A percentile compares a stretch with the other conserved stretches of the same genome.
phyloP scores from a whole-genome alignment of 441 rosid genomes.

The Erysimum cheiri region DNA sequence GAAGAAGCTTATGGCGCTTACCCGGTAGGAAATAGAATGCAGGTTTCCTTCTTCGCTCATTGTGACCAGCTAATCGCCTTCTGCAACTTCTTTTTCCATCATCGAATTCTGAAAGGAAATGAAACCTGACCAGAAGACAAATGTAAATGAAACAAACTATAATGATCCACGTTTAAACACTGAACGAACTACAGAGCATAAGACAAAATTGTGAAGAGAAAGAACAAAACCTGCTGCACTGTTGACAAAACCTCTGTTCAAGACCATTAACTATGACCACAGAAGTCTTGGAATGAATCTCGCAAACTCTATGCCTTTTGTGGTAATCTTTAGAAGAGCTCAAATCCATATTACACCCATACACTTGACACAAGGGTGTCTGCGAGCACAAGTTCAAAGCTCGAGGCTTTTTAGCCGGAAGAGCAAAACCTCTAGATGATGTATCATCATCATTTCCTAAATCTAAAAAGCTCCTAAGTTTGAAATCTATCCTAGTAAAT shows the following conservation, averaged over 20 bases:
- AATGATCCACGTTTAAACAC: neutral
- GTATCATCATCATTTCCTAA: slow-evolving; percentile 40
- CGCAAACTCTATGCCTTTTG: slow-evolving; percentile 93
- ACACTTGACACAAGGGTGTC: slow-evolving; percentile 72
- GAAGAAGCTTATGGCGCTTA: slow-evolving; percentile 53
- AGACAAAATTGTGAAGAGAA: slow-evolving; percentile 5
- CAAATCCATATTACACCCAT: slow-evolving; percentile 79
- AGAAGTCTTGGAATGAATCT: slow-evolving; percentile 80
- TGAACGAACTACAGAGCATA: neutral
- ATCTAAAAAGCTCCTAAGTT: slow-evolving; percentile 65
- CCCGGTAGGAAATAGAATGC: slow-evolving; percentile 53
- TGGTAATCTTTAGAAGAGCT: slow-evolving; percentile 80
- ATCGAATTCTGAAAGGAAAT: slow-evolving; percentile 86
- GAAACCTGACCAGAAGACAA: slow-evolving; percentile 65
- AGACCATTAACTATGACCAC: slow-evolving; percentile 78
- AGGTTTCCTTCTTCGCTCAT: slow-evolving; percentile 84
- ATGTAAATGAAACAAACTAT: slow-evolving; percentile 1
- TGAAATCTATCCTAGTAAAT: slow-evolving; percentile 64
- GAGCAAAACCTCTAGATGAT: slow-evolving; percentile 38
- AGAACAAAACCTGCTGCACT: slow-evolving; percentile 84
- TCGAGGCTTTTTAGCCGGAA: slow-evolving; percentile 59
- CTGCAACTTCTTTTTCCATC: slow-evolving; percentile 93
- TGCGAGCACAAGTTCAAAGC: slow-evolving; percentile 45
- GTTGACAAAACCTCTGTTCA: slow-evolving; percentile 95
- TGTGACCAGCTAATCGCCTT: slow-evolving; percentile 86